Conservation (phyloP, 2,329 filamentous ascomycete species). For the Aureobasidium sp. region DNA sequence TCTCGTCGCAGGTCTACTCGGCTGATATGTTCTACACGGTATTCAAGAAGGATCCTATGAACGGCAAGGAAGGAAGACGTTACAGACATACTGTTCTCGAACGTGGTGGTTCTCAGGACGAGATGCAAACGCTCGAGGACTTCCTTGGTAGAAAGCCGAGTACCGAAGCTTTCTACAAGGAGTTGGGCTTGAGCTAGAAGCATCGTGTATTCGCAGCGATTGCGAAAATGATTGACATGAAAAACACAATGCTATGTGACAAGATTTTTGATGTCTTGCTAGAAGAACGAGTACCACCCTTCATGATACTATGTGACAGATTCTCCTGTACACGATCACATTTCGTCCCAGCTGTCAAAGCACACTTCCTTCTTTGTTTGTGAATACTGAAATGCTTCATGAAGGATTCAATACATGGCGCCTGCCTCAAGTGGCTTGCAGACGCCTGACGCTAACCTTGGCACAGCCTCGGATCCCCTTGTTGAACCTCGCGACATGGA, state of each 20-base stretch:
- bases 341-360: no score
- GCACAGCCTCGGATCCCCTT: not conserved
- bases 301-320: no score
- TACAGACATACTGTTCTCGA: constrained; percentile 74
- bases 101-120: constrained; percentile 67
- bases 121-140: constrained; percentile 70
- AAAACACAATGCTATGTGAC: no score
- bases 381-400: no score
- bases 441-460: not conserved
- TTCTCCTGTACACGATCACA: no score
- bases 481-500: not conserved
- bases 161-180: constrained; percentile 70
- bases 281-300: no score
- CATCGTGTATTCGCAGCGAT: no score
- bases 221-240: no score
- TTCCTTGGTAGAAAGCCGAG: constrained; percentile 70
- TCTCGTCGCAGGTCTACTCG: constrained; percentile 68
- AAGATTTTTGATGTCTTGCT: no score
- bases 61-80: constrained; percentile 60
- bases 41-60: constrained; percentile 72
- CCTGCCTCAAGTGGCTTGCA: not conserved
- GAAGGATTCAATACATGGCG: not conserved
- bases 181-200: constrained; percentile 48
- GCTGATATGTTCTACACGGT: constrained; percentile 79
- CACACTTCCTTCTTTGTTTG: not conserved